phyloP scores from a whole-genome alignment of 345 rosid species.

The Gossypium anomalum region DNA sequence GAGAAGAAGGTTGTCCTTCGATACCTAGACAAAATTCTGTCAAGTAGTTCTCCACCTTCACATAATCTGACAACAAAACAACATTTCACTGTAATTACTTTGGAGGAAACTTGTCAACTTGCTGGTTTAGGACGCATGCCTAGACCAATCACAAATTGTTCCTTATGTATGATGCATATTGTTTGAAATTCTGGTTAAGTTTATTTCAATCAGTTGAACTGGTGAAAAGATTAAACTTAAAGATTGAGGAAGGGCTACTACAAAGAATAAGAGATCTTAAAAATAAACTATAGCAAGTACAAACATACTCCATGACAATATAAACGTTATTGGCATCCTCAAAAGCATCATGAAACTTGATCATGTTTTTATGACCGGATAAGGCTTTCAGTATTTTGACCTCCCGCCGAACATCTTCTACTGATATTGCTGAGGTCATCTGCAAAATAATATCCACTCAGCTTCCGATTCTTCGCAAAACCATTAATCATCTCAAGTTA shows the following conservation, averaged over 20 bases:
- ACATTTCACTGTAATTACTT: not conserved
- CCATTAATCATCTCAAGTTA: not conserved
- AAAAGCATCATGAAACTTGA: conserved; percentile 76
- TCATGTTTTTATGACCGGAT: conserved; percentile 74
- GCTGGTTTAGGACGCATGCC: not conserved
- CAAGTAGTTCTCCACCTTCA: conserved; percentile 93
- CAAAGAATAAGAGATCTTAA: not conserved
- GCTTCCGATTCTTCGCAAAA: conserved; percentile 7
- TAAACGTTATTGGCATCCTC: conserved; percentile 77
- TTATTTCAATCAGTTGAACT: not conserved
- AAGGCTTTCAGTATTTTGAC: conserved; percentile 81
- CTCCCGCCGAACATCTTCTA: conserved; percentile 95
- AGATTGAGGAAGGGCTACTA: not conserved
- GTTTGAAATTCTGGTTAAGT: not conserved
- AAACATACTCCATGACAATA: conserved; percentile 89
- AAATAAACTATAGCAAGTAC: conserved; percentile 9
- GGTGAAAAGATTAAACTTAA: not conserved
- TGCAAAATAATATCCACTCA: conserved; percentile 32
- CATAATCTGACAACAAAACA: conserved; percentile 62
- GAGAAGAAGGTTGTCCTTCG: not conserved
- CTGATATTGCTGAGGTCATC: conserved; percentile 84
- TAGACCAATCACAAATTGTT: not conserved
- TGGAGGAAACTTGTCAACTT: not conserved
- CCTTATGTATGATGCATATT: not conserved
- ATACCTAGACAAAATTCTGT: conserved; percentile 87